Percentiles rank a stretch among this genome's conserved stretches.
Evolutionary conservation across 83 land plant species (phyloP).

Genomic region (Isoetes engelmannii): DNA sequence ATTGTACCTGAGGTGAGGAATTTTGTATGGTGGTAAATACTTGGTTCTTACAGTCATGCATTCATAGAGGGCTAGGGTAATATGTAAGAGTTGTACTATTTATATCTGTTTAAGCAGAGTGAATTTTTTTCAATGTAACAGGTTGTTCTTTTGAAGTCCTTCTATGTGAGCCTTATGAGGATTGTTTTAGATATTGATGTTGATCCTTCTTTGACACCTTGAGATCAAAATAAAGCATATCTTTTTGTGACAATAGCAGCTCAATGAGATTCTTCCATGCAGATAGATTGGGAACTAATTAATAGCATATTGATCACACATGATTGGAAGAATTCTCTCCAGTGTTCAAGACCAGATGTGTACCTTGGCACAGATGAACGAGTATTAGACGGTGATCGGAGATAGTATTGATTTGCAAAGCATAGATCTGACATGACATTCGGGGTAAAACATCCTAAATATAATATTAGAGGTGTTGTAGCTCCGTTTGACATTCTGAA

Average conservation of each 20-base stretch:
- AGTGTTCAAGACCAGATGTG: slow-evolving; percentile 97
- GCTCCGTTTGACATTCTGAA: slow-evolving; percentile 90
- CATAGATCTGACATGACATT: slow-evolving; percentile 76
- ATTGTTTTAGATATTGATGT: slow-evolving; percentile 98
- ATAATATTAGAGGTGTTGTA: slow-evolving; percentile 95
- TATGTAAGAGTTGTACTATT: not conserved
- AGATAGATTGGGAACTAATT: slow-evolving; percentile 71
- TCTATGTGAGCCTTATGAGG: slow-evolving; percentile 98
- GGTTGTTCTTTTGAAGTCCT: slow-evolving; percentile 51
- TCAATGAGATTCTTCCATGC: slow-evolving; percentile 39
- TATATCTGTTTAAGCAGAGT: not conserved
- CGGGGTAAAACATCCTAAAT: slow-evolving; percentile 90
- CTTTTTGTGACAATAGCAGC: slow-evolving; percentile 63
- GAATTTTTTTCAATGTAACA: not conserved
- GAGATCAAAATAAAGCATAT: slow-evolving; percentile 98
- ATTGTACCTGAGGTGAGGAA: slow-evolving; percentile 50
- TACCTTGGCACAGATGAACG: slow-evolving; percentile 95
- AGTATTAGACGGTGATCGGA: slow-evolving; percentile 95
- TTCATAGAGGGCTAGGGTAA: not conserved
- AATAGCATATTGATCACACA: slow-evolving; percentile 38
- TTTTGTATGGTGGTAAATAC: not conserved
- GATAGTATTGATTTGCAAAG: slow-evolving; percentile 95
- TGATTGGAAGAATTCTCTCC: slow-evolving; percentile 91
- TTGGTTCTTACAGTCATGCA: not conserved
- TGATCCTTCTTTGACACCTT: slow-evolving; percentile 88